These are phyloP conservation scores for Paecilomyces fulvus DNA, from an alignment of 2,329 filamentous ascomycete genomes.

Conservation along the genomic window DNA sequence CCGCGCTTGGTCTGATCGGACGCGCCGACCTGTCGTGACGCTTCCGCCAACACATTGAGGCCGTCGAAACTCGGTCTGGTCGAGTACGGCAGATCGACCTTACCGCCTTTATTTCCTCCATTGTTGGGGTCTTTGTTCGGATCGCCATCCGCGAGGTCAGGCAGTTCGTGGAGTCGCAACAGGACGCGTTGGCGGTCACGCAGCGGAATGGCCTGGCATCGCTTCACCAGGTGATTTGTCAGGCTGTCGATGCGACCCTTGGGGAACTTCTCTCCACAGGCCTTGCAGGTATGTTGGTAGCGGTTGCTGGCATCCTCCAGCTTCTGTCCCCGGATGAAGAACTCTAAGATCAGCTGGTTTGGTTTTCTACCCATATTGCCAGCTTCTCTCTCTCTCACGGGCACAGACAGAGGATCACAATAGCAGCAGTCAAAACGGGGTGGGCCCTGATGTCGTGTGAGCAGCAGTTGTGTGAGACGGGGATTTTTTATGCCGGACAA, in stretches of 20 bases:
- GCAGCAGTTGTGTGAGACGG: background rate
- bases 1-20: constrained; percentile 38
- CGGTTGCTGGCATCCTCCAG: constrained; percentile 83
- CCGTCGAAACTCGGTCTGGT: constrained; percentile 63
- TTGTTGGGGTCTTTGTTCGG: constrained; percentile 31
- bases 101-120: constrained; percentile 26
- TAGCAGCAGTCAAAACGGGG: background rate
- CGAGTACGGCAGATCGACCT: constrained; percentile 35
- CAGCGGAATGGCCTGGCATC: constrained; percentile 70
- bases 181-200: constrained; percentile 68
- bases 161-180: constrained; percentile 62
- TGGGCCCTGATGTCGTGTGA: background rate
- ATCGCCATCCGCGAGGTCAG: constrained; percentile 40
- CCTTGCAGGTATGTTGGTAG: constrained; percentile 84
- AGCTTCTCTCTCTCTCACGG: background rate
- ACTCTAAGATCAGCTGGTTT: constrained; percentile 76
- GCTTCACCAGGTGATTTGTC: constrained; percentile 73
- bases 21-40: constrained; percentile 66
- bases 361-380: constrained; percentile 69
- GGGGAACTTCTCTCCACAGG: constrained; percentile 79
- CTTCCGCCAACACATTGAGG: constrained; percentile 78
- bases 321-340: constrained; percentile 80
- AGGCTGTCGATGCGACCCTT: constrained; percentile 82
- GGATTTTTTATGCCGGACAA: background rate
- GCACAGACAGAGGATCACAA: background rate